These are phyloP conservation scores for Haplosporangium sp. DNA, from an alignment of 371 early-diverging fungal species.

Conservation along the genomic window DNA sequence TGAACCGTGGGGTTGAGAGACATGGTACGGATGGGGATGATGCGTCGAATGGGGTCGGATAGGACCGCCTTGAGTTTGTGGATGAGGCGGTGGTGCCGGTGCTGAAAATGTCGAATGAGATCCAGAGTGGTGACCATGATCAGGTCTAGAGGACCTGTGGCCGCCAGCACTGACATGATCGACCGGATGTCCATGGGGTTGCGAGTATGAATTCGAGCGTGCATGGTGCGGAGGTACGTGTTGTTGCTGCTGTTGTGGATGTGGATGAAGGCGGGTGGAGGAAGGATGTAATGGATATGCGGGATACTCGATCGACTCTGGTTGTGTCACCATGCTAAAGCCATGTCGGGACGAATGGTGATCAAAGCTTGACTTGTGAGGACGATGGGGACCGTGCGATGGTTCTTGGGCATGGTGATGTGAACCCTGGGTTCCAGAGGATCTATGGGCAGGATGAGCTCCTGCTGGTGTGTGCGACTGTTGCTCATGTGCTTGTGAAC, in stretches of 20 bases:
- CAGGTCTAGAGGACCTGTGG: neutral
- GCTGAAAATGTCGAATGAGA: constrained; percentile 15
- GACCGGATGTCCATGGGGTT: neutral
- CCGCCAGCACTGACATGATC: neutral
- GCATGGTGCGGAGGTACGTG: neutral
- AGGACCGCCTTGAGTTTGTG: constrained; percentile 6
- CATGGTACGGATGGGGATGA: constrained; percentile 3
- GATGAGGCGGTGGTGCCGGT: constrained; percentile 11
- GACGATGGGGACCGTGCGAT: neutral
- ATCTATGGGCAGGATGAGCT: neutral
- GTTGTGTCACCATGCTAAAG: constrained; percentile 15
- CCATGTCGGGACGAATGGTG: neutral
- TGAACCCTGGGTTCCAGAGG: neutral
- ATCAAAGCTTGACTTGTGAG: neutral
- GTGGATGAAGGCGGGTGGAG: neutral
- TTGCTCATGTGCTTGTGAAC: neutral
- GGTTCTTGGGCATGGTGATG: neutral
- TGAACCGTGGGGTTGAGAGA: constrained; percentile 1
- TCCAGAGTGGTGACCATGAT: neutral
- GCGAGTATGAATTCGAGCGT: neutral
- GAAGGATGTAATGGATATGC: neutral
- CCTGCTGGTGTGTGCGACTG: neutral
- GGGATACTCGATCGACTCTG: constrained; percentile 13
- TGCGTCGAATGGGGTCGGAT: neutral
- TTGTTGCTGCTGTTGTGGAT: constrained; percentile 1